Percentiles rank a stretch among this genome's conserved stretches.
These are phyloP conservation scores for Ilyonectria sp. DNA, from an alignment of 2,329 filamentous ascomycete species.

Conservation along the genomic window DNA sequence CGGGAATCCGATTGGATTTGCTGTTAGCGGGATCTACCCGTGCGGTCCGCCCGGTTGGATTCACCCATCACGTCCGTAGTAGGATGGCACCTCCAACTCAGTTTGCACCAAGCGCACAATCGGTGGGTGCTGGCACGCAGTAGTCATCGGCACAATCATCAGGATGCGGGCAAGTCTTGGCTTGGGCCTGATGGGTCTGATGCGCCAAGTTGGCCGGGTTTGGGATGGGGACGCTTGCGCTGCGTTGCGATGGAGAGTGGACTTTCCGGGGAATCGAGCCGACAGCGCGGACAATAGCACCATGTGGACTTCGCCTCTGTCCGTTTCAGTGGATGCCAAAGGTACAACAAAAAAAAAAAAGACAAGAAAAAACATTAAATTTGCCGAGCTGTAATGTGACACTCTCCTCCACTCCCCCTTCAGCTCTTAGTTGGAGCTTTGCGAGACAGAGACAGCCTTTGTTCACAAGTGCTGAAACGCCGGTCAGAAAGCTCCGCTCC, in stretches of 20 bases:
- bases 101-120: neutral
- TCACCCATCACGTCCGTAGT: conserved; percentile 2
- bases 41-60: conserved; percentile 25
- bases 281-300: neutral
- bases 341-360: neutral
- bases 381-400: neutral
- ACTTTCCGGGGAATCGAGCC: conserved; percentile 23
- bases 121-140: neutral
- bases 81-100: conserved; percentile 11
- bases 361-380: neutral
- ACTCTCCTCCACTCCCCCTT: neutral
- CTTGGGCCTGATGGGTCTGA: conserved; percentile 17
- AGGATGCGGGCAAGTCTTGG: conserved; percentile 14
- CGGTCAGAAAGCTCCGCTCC: conserved; percentile 13
- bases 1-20: conserved; percentile 29
- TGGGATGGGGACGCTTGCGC: conserved; percentile 14
- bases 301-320: neutral
- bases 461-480: conserved; percentile 14
- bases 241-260: conserved; percentile 18
- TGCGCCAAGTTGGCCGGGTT: conserved; percentile 9
- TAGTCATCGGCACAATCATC: neutral
- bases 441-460: conserved; percentile 1
- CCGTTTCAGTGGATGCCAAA: conserved; percentile 9
- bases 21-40: conserved; percentile 32
- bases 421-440: neutral